Conservation (phyloP, 169 alveolate genomes). For the Plasmodium chabaudi region DNA sequence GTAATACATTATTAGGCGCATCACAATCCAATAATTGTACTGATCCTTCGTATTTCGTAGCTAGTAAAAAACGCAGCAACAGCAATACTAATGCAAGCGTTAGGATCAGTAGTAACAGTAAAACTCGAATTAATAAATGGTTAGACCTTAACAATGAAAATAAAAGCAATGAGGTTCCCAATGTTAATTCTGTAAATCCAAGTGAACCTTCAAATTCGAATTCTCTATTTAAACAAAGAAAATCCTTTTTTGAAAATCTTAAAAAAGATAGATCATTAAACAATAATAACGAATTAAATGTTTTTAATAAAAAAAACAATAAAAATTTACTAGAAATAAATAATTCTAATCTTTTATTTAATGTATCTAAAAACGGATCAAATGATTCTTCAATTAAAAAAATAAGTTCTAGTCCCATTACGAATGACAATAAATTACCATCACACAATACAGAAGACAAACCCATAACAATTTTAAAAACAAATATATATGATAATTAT, state of each 20-base stretch:
- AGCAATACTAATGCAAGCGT: background rate
- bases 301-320: background rate
- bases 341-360: constrained; percentile 16
- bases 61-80: background rate
- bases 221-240: constrained; percentile 39
- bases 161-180: too few relatives aligned
- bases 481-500: constrained; percentile 29
- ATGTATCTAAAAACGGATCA: background rate
- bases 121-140: too few relatives aligned
- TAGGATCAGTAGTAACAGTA: too few relatives aligned
- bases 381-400: background rate
- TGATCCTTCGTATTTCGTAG: background rate
- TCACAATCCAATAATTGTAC: background rate
- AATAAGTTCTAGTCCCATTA: background rate
- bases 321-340: constrained; percentile 1
- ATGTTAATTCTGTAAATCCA: too few relatives aligned
- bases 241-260: constrained; percentile 56
- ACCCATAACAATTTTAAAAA: constrained; percentile 9
- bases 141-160: too few relatives aligned
- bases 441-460: background rate
- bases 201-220: constrained; percentile 12
- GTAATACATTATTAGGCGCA: background rate
- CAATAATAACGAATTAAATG: constrained; percentile 11
- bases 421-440: background rate
- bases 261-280: constrained; percentile 43